phyloP scores from a whole-genome alignment of 1,284 basidiomycete genomes.

The Lignosus rhinocerotis region DNA sequence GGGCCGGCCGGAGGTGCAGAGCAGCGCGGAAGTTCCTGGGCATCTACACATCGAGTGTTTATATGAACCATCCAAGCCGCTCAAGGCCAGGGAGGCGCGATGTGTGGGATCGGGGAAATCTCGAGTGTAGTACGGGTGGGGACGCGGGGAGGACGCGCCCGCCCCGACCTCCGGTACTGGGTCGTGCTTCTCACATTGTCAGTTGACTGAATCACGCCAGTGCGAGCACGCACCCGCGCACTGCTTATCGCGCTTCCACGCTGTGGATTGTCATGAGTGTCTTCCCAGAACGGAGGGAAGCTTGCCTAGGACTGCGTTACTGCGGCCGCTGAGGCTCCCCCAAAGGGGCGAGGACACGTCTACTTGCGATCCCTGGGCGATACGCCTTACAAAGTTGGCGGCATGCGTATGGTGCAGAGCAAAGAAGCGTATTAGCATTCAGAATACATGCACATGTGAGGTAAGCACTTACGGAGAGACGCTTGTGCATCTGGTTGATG shows the following conservation, averaged over 20 bases:
- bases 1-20: slow-evolving; percentile 8
- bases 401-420: slow-evolving; percentile 11
- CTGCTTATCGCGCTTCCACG: slow-evolving; percentile 22
- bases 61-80: slow-evolving; percentile 19
- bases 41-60: slow-evolving; percentile 15
- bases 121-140: slow-evolving; percentile 29
- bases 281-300: slow-evolving; percentile 19
- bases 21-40: slow-evolving; percentile 13
- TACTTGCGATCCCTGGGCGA: slow-evolving; percentile 1
- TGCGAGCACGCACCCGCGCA: slow-evolving; percentile 9
- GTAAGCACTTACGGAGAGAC: slow-evolving; percentile 13
- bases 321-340: background rate
- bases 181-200: slow-evolving; percentile 25
- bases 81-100: background rate
- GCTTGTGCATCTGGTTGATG: slow-evolving; percentile 3
- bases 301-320: slow-evolving; percentile 2
- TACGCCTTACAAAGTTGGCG: background rate
- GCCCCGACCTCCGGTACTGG: slow-evolving; percentile 25
- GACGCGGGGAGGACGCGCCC: slow-evolving; percentile 12
- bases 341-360: slow-evolving; percentile 6
- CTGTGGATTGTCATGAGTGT: slow-evolving; percentile 17
- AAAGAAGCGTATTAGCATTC: slow-evolving; percentile 14
- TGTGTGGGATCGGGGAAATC: slow-evolving; percentile 33
- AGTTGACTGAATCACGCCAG: slow-evolving; percentile 29
- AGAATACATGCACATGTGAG: slow-evolving; percentile 13